Evolutionary conservation across 2,329 filamentous ascomycete species (phyloP).

Genomic region (Exophiala viscosa): DNA sequence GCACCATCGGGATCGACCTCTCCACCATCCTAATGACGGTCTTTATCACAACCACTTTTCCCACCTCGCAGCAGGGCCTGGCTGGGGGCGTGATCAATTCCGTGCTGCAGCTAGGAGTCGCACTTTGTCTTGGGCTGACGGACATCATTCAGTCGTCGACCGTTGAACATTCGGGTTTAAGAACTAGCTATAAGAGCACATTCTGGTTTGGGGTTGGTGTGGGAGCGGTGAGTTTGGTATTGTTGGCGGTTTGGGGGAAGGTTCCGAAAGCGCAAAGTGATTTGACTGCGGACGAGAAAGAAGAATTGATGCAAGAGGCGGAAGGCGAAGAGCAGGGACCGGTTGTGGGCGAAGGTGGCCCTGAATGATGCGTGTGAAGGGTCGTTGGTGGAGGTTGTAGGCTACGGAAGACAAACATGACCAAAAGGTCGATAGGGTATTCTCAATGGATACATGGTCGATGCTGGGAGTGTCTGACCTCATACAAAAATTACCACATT

Average conservation of each 20-base stretch:
- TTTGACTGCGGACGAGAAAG: conserved; percentile 56
- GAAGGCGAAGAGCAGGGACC: conserved; percentile 1
- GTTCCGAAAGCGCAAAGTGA: conserved; percentile 56
- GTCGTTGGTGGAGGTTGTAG: neutral
- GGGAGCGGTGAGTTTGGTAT: conserved; percentile 48
- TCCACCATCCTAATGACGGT: conserved; percentile 72
- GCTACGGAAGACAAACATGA: neutral
- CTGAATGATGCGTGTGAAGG: neutral
- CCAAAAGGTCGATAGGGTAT: neutral
- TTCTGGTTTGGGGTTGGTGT: conserved; percentile 60
- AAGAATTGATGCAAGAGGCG: conserved; percentile 28
- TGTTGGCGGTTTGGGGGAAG: conserved; percentile 53
- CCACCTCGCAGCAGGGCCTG: conserved; percentile 63
- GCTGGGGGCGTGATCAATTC: conserved; percentile 70
- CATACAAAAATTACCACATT: neutral
- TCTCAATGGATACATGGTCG: neutral
- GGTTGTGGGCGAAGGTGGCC: neutral
- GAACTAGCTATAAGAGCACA: conserved; percentile 53
- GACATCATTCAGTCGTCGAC: conserved; percentile 59
- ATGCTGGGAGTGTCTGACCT: neutral
- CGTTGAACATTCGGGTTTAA: conserved; percentile 37
- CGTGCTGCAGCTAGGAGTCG: conserved; percentile 67
- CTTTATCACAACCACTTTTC: conserved; percentile 71
- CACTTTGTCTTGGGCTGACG: conserved; percentile 66
- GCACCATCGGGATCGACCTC: conserved; percentile 71